Evolutionary conservation across 371 early-diverging fungal species (phyloP), one percentile per base, ranked within the genome.

Genomic region (Dentiscutata heterogama): DNA sequence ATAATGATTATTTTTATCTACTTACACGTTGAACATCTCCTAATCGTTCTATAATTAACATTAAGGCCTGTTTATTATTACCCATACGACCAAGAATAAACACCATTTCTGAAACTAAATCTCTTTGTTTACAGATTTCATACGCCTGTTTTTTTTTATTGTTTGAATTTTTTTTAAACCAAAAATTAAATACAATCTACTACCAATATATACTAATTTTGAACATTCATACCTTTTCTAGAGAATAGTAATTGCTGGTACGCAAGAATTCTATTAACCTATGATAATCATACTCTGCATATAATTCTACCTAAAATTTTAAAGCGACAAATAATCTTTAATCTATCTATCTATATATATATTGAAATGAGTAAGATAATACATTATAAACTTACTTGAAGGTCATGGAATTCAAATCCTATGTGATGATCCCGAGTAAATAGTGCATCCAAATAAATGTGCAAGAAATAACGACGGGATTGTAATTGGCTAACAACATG

Each of bases 41-140:
- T 16, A 98, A 87, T 60, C 95, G 89, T 53, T 94, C 93, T 64
- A 98, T 97, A 78, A 99, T 98, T 78, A 99, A 86, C 89, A 92
- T 92, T 58, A 99, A 86, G 0, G 99, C 99, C 67, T 92, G 89
- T 81, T 96, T 94, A 85, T 96, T 96, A 79, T 98, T 90, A 54
- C 99, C 99, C 97, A 98, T 97, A n/a, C 98, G 95, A 8, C 99
- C 97, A 51, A 98, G 88, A 42, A 99, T 87, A 84, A 91, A 98
- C 2, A 99, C 97, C 96, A 97, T 96, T 84, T 98, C 99, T 20
- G 95, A 96, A 2, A 98, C 95, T 71, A 99, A 86, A 71, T 94
- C 96, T 46, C 94, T 92, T 71, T 90, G 82, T 84, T 97, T 95
- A 83, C 98, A 97, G 14, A 95, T 87, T 74, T 88, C 91, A 83